These are phyloP conservation scores for Chlorella sp. DNA, from an alignment of 139 green algal species.

Conservation along the genomic window DNA sequence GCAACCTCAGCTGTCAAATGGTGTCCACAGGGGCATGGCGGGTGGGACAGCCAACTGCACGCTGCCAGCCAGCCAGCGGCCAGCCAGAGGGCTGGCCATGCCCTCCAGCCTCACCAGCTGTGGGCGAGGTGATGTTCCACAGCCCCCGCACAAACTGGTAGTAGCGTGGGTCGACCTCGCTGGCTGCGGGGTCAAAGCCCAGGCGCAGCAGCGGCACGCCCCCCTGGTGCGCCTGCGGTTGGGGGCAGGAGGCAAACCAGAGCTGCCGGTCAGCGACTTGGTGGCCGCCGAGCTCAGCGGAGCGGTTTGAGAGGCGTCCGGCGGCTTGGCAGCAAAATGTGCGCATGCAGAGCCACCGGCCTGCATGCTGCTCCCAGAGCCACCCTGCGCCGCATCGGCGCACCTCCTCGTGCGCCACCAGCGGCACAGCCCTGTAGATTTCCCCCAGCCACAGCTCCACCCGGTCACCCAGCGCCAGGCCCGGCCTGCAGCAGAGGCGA, in stretches of 20 bases:
- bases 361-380: too few relatives aligned
- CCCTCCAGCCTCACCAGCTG: background rate
- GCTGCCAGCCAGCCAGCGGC: background rate
- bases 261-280: background rate
- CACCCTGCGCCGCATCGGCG: background rate
- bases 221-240: background rate
- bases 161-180: slow-evolving; percentile 22
- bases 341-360: too few relatives aligned
- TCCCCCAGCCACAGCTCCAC: slow-evolving; percentile 51
- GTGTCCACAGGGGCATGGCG: background rate
- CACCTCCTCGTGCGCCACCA: background rate
- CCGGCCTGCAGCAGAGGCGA: slow-evolving; percentile 6
- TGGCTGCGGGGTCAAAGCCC: slow-evolving; percentile 22
- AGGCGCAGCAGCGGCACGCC: slow-evolving; percentile 42
- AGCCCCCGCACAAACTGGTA: slow-evolving; percentile 49
- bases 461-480: slow-evolving; percentile 31
- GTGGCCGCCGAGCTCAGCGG: too few relatives aligned
- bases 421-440: slow-evolving; percentile 3
- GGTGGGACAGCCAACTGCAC: background rate
- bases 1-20: background rate
- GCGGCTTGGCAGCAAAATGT: too few relatives aligned
- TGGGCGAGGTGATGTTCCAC: slow-evolving; percentile 51
- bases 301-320: too few relatives aligned
- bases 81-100: too few relatives aligned
- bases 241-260: background rate